These are phyloP conservation scores for Jatropha multifida DNA, from an alignment of 441 rosid genomes.

Conservation along the genomic window DNA sequence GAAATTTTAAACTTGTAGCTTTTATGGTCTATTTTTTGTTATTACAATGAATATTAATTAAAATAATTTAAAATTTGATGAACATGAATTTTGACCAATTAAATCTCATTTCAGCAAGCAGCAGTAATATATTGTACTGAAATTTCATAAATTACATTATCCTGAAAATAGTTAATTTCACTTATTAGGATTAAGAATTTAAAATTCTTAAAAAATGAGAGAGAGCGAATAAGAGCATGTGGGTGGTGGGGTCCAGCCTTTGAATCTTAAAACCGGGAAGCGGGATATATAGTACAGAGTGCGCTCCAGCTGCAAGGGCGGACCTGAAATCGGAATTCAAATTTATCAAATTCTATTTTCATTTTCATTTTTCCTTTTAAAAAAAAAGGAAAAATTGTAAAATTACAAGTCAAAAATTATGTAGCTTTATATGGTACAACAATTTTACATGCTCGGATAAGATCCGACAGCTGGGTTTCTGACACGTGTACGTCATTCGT, in stretches of 20 bases:
- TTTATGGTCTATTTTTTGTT: too few relatives aligned
- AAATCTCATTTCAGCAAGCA: too few relatives aligned
- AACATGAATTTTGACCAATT: too few relatives aligned
- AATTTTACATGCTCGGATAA: constrained; percentile 31
- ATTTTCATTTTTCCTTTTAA: background rate
- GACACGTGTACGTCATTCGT: constrained; percentile 43
- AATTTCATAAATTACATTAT: too few relatives aligned
- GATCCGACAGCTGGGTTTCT: constrained; percentile 41
- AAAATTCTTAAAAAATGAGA: background rate
- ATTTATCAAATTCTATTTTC: constrained; percentile 16
- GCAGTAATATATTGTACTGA: too few relatives aligned
- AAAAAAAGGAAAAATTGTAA: too few relatives aligned
- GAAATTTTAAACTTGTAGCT: too few relatives aligned
- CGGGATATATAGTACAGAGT: constrained; percentile 21
- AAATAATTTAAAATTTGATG: too few relatives aligned
- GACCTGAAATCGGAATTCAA: constrained; percentile 42
- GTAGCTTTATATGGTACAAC: background rate
- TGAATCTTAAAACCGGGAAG: constrained; percentile 34
- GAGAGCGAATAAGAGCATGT: constrained; percentile 15
- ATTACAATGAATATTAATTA: too few relatives aligned
- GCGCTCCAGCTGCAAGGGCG: constrained; percentile 50
- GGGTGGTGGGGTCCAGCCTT: constrained; percentile 31
- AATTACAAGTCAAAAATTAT: background rate
- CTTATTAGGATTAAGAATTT: background rate
- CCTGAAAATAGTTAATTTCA: too few relatives aligned